A percentile compares a stretch with the other conserved stretches of the same genome.
phyloP scores from a whole-genome alignment of 2,329 filamentous ascomycete species.

The Arthrinium puccinioides region DNA sequence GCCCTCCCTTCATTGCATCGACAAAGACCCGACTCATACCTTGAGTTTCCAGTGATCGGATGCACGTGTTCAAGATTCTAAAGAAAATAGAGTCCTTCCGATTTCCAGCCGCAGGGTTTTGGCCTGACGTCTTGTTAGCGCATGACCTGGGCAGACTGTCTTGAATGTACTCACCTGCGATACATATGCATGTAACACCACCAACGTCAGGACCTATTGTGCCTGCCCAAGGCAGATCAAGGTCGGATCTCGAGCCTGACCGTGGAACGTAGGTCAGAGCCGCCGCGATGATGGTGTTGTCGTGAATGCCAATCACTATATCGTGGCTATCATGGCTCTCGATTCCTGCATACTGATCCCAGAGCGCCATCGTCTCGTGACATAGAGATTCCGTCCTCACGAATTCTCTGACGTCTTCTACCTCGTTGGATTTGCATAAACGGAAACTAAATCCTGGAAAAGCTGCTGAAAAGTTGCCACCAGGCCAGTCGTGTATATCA shows the following conservation, averaged over 20 bases:
- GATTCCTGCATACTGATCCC: conserved; percentile 49
- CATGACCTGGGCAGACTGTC: no score
- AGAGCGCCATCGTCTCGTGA: conserved; percentile 48
- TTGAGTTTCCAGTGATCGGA: conserved; percentile 35
- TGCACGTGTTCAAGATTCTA: conserved; percentile 46
- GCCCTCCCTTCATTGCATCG: conserved; percentile 44
- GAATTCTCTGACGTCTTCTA: conserved; percentile 38
- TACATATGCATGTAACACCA: conserved; percentile 54
- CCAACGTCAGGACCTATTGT: conserved; percentile 44
- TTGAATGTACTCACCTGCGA: conserved; percentile 41
- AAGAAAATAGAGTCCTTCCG: conserved; percentile 42
- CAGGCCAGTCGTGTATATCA: conserved; percentile 41
- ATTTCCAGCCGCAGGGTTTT: conserved; percentile 20
- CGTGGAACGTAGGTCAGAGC: conserved; percentile 47
- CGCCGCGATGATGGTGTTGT: conserved; percentile 39
- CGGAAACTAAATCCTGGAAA: conserved; percentile 35
- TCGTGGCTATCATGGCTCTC: conserved; percentile 44
- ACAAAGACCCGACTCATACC: conserved; percentile 49
- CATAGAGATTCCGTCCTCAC: conserved; percentile 39
- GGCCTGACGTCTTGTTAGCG: no score
- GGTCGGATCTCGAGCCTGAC: conserved; percentile 35
- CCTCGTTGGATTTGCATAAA: conserved; percentile 37
- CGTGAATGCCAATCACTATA: conserved; percentile 46
- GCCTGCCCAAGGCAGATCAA: conserved; percentile 49
- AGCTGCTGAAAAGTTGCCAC: conserved; percentile 25